These are phyloP conservation scores for Aspergillus cristatus DNA, from an alignment of 495 filamentous ascomycete species.

Conservation along the genomic window DNA sequence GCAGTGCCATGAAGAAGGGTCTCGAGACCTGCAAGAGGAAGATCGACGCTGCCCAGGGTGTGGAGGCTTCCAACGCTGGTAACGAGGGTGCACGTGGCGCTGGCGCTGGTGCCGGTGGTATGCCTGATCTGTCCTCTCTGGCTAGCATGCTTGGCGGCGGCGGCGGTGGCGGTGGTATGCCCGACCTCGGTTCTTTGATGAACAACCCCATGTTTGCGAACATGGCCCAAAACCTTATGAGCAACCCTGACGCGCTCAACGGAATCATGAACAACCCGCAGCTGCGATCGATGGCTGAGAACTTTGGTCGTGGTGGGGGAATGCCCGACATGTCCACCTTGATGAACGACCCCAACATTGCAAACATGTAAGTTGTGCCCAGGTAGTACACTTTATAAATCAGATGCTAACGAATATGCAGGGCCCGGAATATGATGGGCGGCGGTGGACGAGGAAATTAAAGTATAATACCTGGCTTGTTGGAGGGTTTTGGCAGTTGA, in stretches of 20 bases:
- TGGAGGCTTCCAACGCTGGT: constrained; percentile 41
- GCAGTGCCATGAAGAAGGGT: constrained; percentile 76
- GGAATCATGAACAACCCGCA: constrained; percentile 92
- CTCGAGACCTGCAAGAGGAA: constrained; percentile 81
- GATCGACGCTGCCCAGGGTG: constrained; percentile 58
- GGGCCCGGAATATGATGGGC: constrained; percentile 74
- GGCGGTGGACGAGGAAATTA: constrained; percentile 31
- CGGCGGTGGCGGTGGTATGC: constrained; percentile 61
- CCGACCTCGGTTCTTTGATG: constrained; percentile 79
- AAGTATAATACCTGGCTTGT: too few relatives aligned
- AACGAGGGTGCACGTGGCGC: constrained; percentile 42
- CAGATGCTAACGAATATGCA: constrained; percentile 21
- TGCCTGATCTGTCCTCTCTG: constrained; percentile 68
- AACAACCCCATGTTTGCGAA: constrained; percentile 92
- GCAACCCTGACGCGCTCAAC: constrained; percentile 81
- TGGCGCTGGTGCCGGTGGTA: constrained; percentile 62
- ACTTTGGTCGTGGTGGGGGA: constrained; percentile 51
- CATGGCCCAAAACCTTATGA: constrained; percentile 97
- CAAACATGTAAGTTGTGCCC: constrained; percentile 85
- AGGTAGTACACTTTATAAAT: not conserved
- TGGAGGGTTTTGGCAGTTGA: too few relatives aligned
- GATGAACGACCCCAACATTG: constrained; percentile 86
- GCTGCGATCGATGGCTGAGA: constrained; percentile 65
- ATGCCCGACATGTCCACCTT: constrained; percentile 71
- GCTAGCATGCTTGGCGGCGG: constrained; percentile 63